Conservation (phyloP, 352 stramenopile species). For the Nothophytophthora sp. region DNA sequence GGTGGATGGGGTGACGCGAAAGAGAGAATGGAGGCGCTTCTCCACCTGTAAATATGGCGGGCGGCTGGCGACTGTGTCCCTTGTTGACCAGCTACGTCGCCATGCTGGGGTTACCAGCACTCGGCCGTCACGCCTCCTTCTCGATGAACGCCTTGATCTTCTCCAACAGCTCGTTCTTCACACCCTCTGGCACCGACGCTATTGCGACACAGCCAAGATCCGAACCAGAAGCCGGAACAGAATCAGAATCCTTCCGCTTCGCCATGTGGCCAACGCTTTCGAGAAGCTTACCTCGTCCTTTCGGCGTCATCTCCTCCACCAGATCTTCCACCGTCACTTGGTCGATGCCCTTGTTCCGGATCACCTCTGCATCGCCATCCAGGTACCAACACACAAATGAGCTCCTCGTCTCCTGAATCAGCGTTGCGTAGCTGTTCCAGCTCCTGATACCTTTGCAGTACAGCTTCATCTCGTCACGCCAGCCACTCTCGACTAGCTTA, state of each 20-base stretch:
- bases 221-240: not conserved
- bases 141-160: slow-evolving; percentile 93
- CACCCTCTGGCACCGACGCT: slow-evolving; percentile 84
- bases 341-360: slow-evolving; percentile 93
- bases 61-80: no score
- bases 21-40: no score
- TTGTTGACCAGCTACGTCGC: no score
- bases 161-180: slow-evolving; percentile 91
- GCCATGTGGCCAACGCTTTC: not conserved
- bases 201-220: slow-evolving; percentile 1
- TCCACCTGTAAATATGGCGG: no score
- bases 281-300: slow-evolving; percentile 63
- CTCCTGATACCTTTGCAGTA: slow-evolving; percentile 71
- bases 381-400: not conserved
- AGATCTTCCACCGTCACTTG: slow-evolving; percentile 95
- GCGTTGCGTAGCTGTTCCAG: no score
- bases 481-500: slow-evolving; percentile 91
- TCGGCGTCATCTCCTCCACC: slow-evolving; percentile 91
- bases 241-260: slow-evolving; percentile 1
- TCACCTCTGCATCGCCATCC: slow-evolving; percentile 76
- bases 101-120: no score
- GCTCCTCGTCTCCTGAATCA: no score
- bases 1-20: no score
- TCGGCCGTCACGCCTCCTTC: slow-evolving; percentile 37
- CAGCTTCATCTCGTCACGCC: slow-evolving; percentile 91